These are phyloP conservation scores for Erodium moschatum DNA, from an alignment of 441 rosid genomes.

Conservation along the genomic window DNA sequence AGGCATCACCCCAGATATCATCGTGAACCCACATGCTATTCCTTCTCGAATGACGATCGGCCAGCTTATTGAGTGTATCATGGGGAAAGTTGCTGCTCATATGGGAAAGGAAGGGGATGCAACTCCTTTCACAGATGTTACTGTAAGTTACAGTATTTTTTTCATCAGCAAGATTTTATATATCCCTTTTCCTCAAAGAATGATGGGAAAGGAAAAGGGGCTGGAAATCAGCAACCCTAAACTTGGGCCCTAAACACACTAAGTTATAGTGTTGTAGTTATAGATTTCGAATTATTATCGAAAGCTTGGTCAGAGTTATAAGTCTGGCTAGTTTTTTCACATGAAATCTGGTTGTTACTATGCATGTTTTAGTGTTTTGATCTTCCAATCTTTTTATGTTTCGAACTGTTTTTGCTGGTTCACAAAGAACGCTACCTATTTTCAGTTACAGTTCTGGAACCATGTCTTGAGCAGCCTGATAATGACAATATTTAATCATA, in stretches of 20 bases:
- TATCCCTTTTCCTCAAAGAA: too few species aligned
- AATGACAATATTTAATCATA: too few species aligned
- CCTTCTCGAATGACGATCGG: constrained; percentile 99
- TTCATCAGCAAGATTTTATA: too few species aligned
- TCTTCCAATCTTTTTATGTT: too few species aligned
- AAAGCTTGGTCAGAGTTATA: neutral
- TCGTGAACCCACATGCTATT: constrained; percentile 96
- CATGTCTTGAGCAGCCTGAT: too few species aligned
- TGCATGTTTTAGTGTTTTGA: too few species aligned
- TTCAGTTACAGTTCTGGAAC: too few species aligned
- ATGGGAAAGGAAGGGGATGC: constrained; percentile 99
- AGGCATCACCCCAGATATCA: constrained; percentile 87
- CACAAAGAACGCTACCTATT: too few species aligned
- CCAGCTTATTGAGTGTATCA: constrained; percentile 95
- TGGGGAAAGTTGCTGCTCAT: constrained; percentile 98
- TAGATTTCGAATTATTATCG: neutral
- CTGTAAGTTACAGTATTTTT: constrained; percentile 39
- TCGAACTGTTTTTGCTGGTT: neutral
- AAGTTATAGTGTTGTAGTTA: neutral
- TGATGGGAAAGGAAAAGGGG: too few species aligned
- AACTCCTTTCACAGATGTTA: constrained; percentile 94
- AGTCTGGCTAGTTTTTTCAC: neutral
- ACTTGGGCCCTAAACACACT: too few species aligned
- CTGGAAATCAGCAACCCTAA: too few species aligned
- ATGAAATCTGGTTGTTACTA: too few species aligned